phyloP scores from a whole-genome alignment of 139 green algal species.

The Desmodesmus armatus region DNA sequence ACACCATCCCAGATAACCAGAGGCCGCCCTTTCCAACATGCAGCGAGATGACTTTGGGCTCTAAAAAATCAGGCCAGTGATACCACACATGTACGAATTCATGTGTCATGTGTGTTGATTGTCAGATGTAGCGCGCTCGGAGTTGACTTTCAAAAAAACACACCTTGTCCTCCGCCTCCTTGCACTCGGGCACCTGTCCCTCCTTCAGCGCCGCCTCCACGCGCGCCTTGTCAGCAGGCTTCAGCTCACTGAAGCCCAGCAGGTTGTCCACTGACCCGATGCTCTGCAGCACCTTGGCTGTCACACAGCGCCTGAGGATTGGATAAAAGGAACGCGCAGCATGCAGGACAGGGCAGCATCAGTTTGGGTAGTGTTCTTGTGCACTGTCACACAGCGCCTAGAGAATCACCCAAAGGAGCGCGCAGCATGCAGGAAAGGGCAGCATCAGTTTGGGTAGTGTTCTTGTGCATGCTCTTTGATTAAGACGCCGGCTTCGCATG shows the following conservation, averaged over 20 bases:
- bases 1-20: neutral
- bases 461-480: neutral
- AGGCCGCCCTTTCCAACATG: neutral
- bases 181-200: neutral
- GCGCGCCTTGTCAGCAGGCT: slow-evolving; percentile 5
- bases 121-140: neutral
- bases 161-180: slow-evolving; percentile 19
- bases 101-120: neutral
- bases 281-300: neutral
- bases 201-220: neutral
- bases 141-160: no score
- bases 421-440: neutral
- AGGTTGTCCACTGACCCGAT: neutral
- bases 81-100: neutral
- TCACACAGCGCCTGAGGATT: neutral
- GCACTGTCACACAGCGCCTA: neutral
- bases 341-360: neutral
- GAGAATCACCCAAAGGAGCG: neutral
- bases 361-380: no score
- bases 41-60: neutral
- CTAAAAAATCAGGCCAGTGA: neutral
- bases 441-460: neutral
- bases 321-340: neutral
- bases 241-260: neutral
- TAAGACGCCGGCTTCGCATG: no score